phyloP scores from a whole-genome alignment of 768 basidiomycete species.

The Tubosaeta sp. region DNA sequence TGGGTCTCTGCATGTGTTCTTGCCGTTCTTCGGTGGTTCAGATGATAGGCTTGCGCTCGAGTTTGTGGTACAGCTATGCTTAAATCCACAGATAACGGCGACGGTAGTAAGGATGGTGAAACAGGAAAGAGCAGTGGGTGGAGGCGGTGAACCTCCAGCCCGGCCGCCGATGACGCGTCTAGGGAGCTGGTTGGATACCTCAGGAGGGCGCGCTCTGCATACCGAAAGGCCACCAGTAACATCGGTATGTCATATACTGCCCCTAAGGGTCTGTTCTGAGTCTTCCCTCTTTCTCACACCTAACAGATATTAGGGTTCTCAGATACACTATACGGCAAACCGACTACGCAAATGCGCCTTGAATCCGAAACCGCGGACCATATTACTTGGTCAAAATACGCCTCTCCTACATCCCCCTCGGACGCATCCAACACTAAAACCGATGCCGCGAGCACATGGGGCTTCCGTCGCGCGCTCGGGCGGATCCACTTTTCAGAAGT shows the following conservation, averaged over 20 bases:
- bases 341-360: no score
- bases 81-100: constrained; percentile 60
- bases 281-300: not conserved
- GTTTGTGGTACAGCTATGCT: constrained; percentile 80
- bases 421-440: no score
- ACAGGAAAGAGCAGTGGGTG: constrained; percentile 32
- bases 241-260: no score
- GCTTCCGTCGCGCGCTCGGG: no score
- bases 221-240: not conserved
- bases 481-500: no score
- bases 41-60: no score
- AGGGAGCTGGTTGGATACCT: not conserved
- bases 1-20: constrained; percentile 60
- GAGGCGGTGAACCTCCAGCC: not conserved
- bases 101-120: constrained; percentile 69
- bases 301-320: constrained; percentile 41
- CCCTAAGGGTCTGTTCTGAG: no score
- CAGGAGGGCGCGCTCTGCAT: not conserved
- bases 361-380: no score
- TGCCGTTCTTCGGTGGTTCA: constrained; percentile 92
- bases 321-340: no score
- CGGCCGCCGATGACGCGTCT: not conserved
- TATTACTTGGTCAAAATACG: no score
- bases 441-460: no score
- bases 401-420: no score